phyloP scores from a whole-genome alignment of 768 basidiomycete species.

The Mycena sanguinolenta region DNA sequence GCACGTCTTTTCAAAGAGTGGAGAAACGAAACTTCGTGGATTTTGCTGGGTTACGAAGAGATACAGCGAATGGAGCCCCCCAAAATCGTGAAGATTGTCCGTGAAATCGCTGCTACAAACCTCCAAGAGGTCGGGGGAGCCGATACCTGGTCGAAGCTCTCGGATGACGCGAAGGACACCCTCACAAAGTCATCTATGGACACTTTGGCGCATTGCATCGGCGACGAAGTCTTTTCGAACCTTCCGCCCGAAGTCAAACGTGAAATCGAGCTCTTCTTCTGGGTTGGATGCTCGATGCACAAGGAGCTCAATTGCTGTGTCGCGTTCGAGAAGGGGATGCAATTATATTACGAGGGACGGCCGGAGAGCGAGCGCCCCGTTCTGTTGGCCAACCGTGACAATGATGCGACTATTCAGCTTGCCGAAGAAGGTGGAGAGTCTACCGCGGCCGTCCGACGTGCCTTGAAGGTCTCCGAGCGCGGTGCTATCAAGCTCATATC shows the following conservation, averaged over 20 bases:
- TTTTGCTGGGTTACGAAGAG: too few species aligned
- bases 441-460: conserved; percentile 20
- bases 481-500: conserved; percentile 39
- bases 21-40: background rate
- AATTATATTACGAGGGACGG: conserved; percentile 33
- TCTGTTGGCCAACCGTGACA: conserved; percentile 39
- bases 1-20: background rate
- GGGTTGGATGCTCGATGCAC: too few species aligned
- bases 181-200: conserved; percentile 16
- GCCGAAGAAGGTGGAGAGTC: conserved; percentile 2
- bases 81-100: background rate
- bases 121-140: conserved; percentile 26
- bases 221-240: conserved; percentile 27
- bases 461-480: conserved; percentile 30
- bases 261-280: conserved; percentile 35
- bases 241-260: conserved; percentile 16
- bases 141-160: conserved; percentile 6
- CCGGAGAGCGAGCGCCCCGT: conserved; percentile 29
- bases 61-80: background rate
- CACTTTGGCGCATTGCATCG: conserved; percentile 19
- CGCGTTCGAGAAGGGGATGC: too few species aligned
- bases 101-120: background rate
- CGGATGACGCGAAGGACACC: conserved; percentile 22
- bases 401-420: conserved; percentile 34
- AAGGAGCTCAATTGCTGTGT: too few species aligned